Percentiles rank a stretch among this genome's conserved stretches.
These are phyloP conservation scores for Mycena maculata DNA, from an alignment of 768 basidiomycete species.

Conservation along the genomic window DNA sequence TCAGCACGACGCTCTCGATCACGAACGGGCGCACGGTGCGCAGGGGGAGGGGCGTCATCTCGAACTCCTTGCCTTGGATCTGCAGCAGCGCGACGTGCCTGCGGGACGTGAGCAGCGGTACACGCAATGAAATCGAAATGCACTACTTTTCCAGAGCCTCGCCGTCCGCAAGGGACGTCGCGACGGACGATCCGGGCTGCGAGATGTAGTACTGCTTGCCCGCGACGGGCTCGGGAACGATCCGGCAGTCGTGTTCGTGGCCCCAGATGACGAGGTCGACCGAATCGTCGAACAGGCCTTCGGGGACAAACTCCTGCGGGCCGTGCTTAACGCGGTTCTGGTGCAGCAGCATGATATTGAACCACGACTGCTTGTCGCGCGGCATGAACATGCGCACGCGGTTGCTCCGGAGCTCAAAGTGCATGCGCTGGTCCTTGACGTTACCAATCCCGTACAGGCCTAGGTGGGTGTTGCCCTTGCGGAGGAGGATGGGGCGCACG, in stretches of 20 bases:
- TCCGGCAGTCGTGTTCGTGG: conserved; percentile 98
- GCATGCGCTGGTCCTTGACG: conserved; percentile 96
- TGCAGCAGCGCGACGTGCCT: conserved; percentile 93
- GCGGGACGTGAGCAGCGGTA: conserved; percentile 8
- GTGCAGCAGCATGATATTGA: conserved; percentile 93
- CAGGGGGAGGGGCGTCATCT: conserved; percentile 86
- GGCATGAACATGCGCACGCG: conserved; percentile 98
- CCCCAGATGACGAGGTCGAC: conserved; percentile 97
- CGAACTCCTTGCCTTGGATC: conserved; percentile 89
- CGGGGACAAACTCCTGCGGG: conserved; percentile 93
- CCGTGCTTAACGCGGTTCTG: conserved; percentile 98
- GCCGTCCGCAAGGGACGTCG: conserved; percentile 93
- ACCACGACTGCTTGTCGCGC: conserved; percentile 90
- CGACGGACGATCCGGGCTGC: conserved; percentile 95
- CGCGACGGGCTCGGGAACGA: conserved; percentile 89
- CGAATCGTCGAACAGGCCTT: conserved; percentile 96
- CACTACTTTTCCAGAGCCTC: conserved; percentile 89
- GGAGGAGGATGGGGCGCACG: conserved; percentile 89
- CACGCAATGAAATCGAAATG: conserved; percentile 30
- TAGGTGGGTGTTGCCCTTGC: conserved; percentile 88
- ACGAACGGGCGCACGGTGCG: conserved; percentile 96
- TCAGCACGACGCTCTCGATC: conserved; percentile 80
- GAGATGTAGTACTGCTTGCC: conserved; percentile 92
- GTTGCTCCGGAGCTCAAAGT: conserved; percentile 93
- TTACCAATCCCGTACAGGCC: conserved; percentile 97